phyloP scores from a whole-genome alignment of 2,329 filamentous ascomycete species.

The Ophiostoma fasciatum region DNA sequence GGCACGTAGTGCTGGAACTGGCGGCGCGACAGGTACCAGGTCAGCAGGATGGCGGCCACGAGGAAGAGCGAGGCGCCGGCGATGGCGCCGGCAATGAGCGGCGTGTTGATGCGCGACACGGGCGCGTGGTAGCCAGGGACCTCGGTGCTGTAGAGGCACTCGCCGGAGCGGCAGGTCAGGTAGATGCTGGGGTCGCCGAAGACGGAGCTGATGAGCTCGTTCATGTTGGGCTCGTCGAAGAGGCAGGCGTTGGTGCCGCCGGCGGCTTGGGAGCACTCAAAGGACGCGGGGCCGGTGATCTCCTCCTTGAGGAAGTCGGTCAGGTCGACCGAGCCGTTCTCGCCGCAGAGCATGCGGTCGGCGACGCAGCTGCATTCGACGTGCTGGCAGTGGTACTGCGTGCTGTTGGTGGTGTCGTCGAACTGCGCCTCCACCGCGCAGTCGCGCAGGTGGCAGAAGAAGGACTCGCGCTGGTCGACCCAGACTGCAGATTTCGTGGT shows the following conservation, averaged over 20 bases:
- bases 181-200: conserved; percentile 88
- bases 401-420: conserved; percentile 59
- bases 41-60: conserved; percentile 65
- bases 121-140: conserved; percentile 81
- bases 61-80: conserved; percentile 68
- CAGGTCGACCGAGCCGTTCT: conserved; percentile 81
- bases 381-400: conserved; percentile 70
- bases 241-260: conserved; percentile 53
- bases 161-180: conserved; percentile 67
- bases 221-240: conserved; percentile 87
- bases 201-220: conserved; percentile 71
- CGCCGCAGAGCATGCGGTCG: conserved; percentile 86
- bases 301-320: conserved; percentile 69
- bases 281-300: conserved; percentile 79
- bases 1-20: conserved; percentile 53
- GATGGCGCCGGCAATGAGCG: conserved; percentile 86
- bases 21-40: conserved; percentile 80
- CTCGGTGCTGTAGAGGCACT: conserved; percentile 86
- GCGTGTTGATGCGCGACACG: conserved; percentile 91
- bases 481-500: no score
- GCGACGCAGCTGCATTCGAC: conserved; percentile 80
- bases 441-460: conserved; percentile 80
- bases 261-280: conserved; percentile 55
- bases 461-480: conserved; percentile 87
- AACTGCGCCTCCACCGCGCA: conserved; percentile 62